A percentile compares a stretch with the other conserved stretches of the same genome.
Evolutionary conservation across 2,329 filamentous ascomycete species (phyloP).

Genomic region (Phialocephala subalpina): DNA sequence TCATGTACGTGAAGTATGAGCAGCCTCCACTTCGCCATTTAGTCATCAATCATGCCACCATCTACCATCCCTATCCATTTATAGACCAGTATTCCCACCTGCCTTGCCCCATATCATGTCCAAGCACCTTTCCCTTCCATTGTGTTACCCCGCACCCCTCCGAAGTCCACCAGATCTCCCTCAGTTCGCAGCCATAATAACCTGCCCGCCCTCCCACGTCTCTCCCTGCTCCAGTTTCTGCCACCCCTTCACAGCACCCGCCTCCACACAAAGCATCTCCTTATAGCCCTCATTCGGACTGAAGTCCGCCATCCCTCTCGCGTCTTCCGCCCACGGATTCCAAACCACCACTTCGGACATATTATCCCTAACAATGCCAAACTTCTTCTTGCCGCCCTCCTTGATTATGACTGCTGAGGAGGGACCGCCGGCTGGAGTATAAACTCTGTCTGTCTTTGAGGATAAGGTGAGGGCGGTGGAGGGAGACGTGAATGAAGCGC

Average conservation of each 20-base stretch:
- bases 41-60: constrained; percentile 3
- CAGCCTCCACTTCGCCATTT: constrained; percentile 2
- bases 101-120: neutral
- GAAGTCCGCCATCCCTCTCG: constrained; percentile 84
- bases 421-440: constrained; percentile 73
- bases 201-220: constrained; percentile 64
- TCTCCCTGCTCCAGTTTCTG: constrained; percentile 84
- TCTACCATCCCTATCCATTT: neutral
- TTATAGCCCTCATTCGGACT: constrained; percentile 88
- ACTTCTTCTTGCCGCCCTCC: constrained; percentile 69
- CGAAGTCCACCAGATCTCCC: neutral
- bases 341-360: constrained; percentile 91
- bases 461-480: constrained; percentile 70
- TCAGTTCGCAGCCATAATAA: constrained; percentile 29
- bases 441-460: constrained; percentile 87
- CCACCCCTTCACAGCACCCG: constrained; percentile 84
- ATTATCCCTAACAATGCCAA: constrained; percentile 83
- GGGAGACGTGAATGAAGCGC: constrained; percentile 70
- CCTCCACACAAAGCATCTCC: constrained; percentile 94
- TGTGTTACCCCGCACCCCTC: no score
- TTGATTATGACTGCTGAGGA: constrained; percentile 64
- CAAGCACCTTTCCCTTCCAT: no score
- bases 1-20: neutral
- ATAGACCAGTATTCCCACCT: neutral
- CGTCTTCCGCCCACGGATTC: constrained; percentile 95